Base-by-base conservation (phyloP, 768 basidiomycete species). In the Royoungia palumana region DNA sequence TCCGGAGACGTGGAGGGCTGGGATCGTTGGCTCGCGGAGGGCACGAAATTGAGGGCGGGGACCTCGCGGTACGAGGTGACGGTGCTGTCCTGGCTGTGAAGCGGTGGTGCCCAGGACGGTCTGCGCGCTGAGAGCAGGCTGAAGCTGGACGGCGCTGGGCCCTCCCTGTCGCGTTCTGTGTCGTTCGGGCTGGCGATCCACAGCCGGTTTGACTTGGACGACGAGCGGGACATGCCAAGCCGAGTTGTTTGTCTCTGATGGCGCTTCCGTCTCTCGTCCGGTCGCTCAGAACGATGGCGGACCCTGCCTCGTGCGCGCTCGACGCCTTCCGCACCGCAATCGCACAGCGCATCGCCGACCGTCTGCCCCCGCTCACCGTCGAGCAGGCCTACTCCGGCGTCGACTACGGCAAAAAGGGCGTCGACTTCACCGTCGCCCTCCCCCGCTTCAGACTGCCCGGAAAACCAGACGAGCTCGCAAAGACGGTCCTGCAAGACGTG, bases 351-450 rank as follows among this genome's bases (percentile, higher is more conserved):
- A 62, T 91, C 24, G 79, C 82, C 8, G 82, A 86, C 43, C 77
- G 81, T 0, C 69, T 91, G 7, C 81, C 83, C 24, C 68, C 70
- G 3, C 69, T 95, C 44, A 75, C 85, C 0, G 51, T 91, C 22
- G 87, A 89, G 35, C 82, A 89, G 60, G 91, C 84, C 0, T 96
- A 89, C 68, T 65, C 77, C 20, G 94, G 89, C 19, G 86, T 96
- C 1, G 87, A 94, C 64, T 89, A 86, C 54, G 91, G 89, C 30
- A 92, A 94, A 71, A 94, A 94, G 69, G 91, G 89, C n/a, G 84
- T 79, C 37, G 95, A 98, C 70, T 93, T 96, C 58, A 87, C 88
- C 0, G 80, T 97, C 17, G 93, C 95, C 1, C 68, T 97, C 41
- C 89, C 94, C n/a, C 80, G 94, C 53, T 97, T 94, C 72, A 77